Base-by-base conservation (phyloP, 1,139 yeast genomes). In the Meyerozyma sp. region DNA sequence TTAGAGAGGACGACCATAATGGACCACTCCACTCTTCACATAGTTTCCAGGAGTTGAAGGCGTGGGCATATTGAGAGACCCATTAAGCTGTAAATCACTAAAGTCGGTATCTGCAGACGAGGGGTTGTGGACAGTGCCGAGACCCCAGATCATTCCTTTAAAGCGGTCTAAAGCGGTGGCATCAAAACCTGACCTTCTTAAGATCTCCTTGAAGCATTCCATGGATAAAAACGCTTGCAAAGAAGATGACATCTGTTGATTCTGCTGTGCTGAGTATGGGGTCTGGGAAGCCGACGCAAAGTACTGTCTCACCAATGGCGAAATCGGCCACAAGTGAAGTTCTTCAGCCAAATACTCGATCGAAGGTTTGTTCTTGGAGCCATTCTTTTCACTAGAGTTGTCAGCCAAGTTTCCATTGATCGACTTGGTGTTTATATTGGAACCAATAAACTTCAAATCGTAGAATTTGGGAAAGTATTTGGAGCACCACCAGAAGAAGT, bases 381-480 rank as follows among this genome's bases (percentile, higher is more conserved):
- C 55, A 55, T 32, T 54, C 36, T 49, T 52, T 13, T 50, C 58
- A 10, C 9, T 21, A 3, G 26, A 10, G 16, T 13, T 21, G 37
- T 34, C 35, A 5, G 16, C 25, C 26, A 21, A 11, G 25, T 55
- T 59, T n/a, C 51, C 54, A 40, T 47, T 45, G 20, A 45, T 46
- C 13, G 54, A 35, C 40, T 62, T 62, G 39, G 56, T 56, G 47
- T 70, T 61, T 37, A 80, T 62, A 41, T 75, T 73, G 52, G 79
- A 82, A 42, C 94, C 84, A 41, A 93, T 74, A 49, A 81, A 77
- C 62, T 93, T 93, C 57, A 93, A 78, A 61, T 93, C 98, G 63
- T 80, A 90, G 43, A 87, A 79, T 46, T 78, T 81, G 18, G 97
- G 96, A 70, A 93, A 88, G 59, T 79, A 89, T 46, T 80, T 73